A percentile compares a stretch with the other conserved stretches of the same genome.
These are phyloP conservation scores for Haplosporangium sp. DNA, from an alignment of 371 early-diverging fungal genomes.

Conservation along the genomic window DNA sequence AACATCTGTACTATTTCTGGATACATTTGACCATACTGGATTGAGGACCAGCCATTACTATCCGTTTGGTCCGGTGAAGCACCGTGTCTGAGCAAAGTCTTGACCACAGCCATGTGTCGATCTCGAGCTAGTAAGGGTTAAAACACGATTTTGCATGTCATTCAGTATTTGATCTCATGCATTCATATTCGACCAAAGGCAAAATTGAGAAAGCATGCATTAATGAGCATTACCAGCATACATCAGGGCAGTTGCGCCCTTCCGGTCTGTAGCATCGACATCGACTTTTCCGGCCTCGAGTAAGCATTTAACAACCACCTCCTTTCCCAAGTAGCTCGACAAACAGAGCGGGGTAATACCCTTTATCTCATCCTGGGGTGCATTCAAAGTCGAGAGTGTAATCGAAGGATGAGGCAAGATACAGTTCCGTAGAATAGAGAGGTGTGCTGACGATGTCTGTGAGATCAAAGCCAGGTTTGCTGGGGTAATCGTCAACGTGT, in stretches of 20 bases:
- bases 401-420: conserved; percentile 67
- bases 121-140: conserved; percentile 65
- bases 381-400: conserved; percentile 65
- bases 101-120: conserved; percentile 71
- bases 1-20: conserved; percentile 72
- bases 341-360: conserved; percentile 83
- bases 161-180: neutral
- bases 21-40: conserved; percentile 72
- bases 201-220: no score
- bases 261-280: conserved; percentile 76
- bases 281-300: conserved; percentile 73
- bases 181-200: no score
- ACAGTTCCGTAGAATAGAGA: conserved; percentile 68
- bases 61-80: conserved; percentile 74
- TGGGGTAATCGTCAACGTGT: conserved; percentile 66
- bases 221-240: conserved; percentile 70
- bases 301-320: conserved; percentile 68
- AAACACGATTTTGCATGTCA: neutral
- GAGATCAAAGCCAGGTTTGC: conserved; percentile 70
- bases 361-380: conserved; percentile 73
- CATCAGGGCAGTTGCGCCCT: conserved; percentile 83
- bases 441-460: conserved; percentile 65
- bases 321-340: conserved; percentile 78
- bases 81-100: conserved; percentile 64
- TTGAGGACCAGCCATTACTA: conserved; percentile 78